Conservation (phyloP, 345 rosid species). For the Brassica carinata region DNA sequence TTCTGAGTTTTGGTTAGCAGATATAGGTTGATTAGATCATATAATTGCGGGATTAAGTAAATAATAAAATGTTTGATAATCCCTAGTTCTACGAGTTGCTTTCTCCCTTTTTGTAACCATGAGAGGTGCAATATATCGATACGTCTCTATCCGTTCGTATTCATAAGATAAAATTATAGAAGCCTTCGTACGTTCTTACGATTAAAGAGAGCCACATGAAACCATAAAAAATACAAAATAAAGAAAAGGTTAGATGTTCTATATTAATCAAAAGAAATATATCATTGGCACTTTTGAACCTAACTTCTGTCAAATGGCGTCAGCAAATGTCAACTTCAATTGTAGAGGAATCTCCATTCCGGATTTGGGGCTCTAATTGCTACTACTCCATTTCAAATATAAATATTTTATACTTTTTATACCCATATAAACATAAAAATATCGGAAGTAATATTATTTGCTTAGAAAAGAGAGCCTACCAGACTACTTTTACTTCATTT, state of each 20-base stretch:
- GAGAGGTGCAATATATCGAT: not conserved
- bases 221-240: not conserved
- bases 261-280: not conserved
- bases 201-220: conserved; percentile 27
- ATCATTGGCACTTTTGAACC: not conserved
- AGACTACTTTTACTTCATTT: too few relatives aligned
- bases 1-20: not conserved
- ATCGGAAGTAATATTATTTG: too few relatives aligned
- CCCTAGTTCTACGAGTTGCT: not conserved
- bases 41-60: conserved; percentile 3
- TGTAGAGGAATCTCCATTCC: conserved; percentile 3
- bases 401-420: not conserved
- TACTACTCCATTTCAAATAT: not conserved
- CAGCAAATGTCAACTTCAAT: conserved; percentile 35
- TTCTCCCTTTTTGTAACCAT: conserved; percentile 7
- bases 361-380: conserved; percentile 1
- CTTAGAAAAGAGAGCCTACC: too few relatives aligned
- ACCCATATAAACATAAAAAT: too few relatives aligned
- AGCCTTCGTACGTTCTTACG: not conserved
- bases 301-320: conserved; percentile 15
- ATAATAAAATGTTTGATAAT: not conserved
- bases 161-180: not conserved
- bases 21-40: not conserved
- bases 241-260: conserved; percentile 1
- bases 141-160: conserved; percentile 28